A percentile compares a stretch with the other conserved stretches of the same genome.
phyloP scores from a whole-genome alignment of 1,139 yeast species.

The Debaryomyces coudertii region DNA sequence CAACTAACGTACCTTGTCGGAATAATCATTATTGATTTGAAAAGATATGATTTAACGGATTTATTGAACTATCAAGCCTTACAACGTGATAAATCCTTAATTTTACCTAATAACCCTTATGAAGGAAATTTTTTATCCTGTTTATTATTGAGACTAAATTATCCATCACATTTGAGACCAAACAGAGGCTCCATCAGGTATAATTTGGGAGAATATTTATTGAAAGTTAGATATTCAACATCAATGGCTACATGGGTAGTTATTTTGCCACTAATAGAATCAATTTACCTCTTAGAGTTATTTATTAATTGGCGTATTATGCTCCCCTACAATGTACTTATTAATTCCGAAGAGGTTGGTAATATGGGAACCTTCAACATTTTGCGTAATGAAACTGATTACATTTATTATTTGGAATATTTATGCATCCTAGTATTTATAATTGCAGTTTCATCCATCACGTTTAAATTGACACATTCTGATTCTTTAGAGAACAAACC shows the following conservation, averaged over 20 bases:
- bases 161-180: constrained; percentile 22
- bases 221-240: constrained; percentile 39
- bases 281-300: constrained; percentile 23
- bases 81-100: background rate
- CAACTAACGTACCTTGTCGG: constrained; percentile 68
- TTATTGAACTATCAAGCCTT: constrained; percentile 26
- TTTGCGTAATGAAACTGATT: constrained; percentile 24
- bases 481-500: constrained; percentile 5
- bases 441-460: constrained; percentile 30
- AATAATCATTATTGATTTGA: constrained; percentile 66
- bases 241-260: constrained; percentile 23
- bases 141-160: constrained; percentile 24
- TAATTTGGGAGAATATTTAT: constrained; percentile 37
- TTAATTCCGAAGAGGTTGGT: constrained; percentile 22
- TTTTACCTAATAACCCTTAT: constrained; percentile 6
- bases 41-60: constrained; percentile 64
- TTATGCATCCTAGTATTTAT: constrained; percentile 30
- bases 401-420: constrained; percentile 38
- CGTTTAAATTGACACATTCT: constrained; percentile 28
- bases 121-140: constrained; percentile 35
- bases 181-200: constrained; percentile 27
- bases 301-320: constrained; percentile 32
- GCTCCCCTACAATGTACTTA: constrained; percentile 28
- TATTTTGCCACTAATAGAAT: constrained; percentile 20
- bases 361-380: constrained; percentile 21